Evolutionary conservation across 129 eudicot genomes (phyloP).

Genomic region (Solidago caesia): DNA sequence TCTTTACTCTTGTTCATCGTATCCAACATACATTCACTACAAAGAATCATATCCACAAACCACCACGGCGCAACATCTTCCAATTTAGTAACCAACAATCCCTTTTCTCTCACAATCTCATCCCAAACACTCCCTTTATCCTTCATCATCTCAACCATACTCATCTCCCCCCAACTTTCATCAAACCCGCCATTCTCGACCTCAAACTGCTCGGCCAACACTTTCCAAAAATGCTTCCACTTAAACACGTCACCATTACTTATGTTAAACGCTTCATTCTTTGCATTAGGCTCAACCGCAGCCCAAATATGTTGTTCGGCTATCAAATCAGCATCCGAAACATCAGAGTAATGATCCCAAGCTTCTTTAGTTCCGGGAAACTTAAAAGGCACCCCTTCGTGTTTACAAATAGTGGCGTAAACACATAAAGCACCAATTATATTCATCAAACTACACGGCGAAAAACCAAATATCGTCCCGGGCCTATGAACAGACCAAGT

Average conservation of each 20-base stretch:
- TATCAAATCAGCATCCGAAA: constrained; percentile 79
- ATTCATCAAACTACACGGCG: constrained; percentile 73
- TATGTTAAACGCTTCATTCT: constrained; percentile 75
- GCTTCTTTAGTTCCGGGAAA: constrained; percentile 52
- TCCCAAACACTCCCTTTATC: constrained; percentile 83
- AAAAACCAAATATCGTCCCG: constrained; percentile 61
- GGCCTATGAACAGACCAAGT: constrained; percentile 84
- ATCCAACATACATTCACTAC: constrained; percentile 34
- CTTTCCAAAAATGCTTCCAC: constrained; percentile 90
- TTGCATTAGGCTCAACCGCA: constrained; percentile 58
- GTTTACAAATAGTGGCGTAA: constrained; percentile 71
- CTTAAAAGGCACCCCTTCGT: constrained; percentile 56
- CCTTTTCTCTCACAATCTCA: constrained; percentile 66
- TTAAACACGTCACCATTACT: constrained; percentile 87
- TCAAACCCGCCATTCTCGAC: constrained; percentile 61
- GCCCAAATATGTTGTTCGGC: constrained; percentile 97
- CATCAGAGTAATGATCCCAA: constrained; percentile 61
- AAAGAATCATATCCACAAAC: constrained; percentile 55
- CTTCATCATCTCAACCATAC: constrained; percentile 70
- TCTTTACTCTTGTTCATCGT: constrained; percentile 91
- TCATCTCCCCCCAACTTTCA: constrained; percentile 44
- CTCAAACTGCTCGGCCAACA: constrained; percentile 70
- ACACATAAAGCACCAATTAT: constrained; percentile 54
- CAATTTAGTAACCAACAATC: constrained; percentile 44
- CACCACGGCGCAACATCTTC: constrained; percentile 79